Evolutionary conservation across 2,329 filamentous ascomycete species (phyloP).

Genomic region (Fusarium liriodendri): DNA sequence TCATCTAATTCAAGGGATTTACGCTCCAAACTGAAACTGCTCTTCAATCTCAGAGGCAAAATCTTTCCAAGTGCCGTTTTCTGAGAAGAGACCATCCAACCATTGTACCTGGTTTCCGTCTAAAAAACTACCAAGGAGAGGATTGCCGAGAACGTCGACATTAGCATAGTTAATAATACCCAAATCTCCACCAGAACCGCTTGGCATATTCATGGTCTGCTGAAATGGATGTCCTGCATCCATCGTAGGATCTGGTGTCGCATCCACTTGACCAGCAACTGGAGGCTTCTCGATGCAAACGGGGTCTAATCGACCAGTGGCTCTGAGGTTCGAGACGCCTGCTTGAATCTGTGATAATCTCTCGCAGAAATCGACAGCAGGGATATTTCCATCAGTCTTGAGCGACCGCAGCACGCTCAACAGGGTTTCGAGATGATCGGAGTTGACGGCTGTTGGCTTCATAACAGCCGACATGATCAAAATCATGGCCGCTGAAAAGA

Average conservation of each 20-base stretch:
- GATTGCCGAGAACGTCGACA: slow-evolving; percentile 41
- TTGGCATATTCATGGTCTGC: slow-evolving; percentile 11
- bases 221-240: neutral
- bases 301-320: slow-evolving; percentile 18
- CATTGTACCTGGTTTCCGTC: slow-evolving; percentile 43
- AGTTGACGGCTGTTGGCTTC: slow-evolving; percentile 41
- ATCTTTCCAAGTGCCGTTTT: slow-evolving; percentile 41
- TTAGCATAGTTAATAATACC: slow-evolving; percentile 25
- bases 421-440: slow-evolving; percentile 44
- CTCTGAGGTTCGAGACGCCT: slow-evolving; percentile 27
- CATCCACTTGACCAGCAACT: neutral
- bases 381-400: slow-evolving; percentile 46
- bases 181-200: neutral
- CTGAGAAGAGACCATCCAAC: slow-evolving; percentile 39
- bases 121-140: slow-evolving; percentile 43
- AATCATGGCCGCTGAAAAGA: slow-evolving; percentile 47
- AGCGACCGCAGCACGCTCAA: slow-evolving; percentile 46
- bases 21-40: slow-evolving; percentile 35
- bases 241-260: neutral
- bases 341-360: slow-evolving; percentile 41
- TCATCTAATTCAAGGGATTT: neutral
- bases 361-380: slow-evolving; percentile 46
- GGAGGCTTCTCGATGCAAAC: neutral
- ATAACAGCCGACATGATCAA: slow-evolving; percentile 48
- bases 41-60: slow-evolving; percentile 45